Base-by-base conservation (phyloP, 116 monocot genomes). In the Iris pallida region DNA sequence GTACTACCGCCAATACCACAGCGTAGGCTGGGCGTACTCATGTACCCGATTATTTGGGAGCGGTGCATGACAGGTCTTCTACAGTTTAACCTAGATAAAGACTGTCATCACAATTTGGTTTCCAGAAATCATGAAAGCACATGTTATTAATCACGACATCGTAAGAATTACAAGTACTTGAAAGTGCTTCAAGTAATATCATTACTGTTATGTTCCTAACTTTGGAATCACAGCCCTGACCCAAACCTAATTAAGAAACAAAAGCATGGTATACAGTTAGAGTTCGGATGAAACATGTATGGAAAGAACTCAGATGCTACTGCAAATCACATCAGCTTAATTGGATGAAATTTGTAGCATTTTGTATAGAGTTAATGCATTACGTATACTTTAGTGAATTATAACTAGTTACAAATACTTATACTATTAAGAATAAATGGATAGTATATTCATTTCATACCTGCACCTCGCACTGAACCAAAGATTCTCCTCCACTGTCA, bases 401-500 rank as follows among this genome's bases (percentile, higher is more conserved):
- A 51, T 51, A 48, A 51, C 11, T 13, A 51, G 4, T 13, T 51
- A 51, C 49, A 51, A 51, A 51, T 51, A 51, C 7, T 2, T 51
- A 4, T 9, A 51, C 7, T 51, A 1, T 7, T 13, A 9, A 51
- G 13, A 51, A 51, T 51, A 51, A 9, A 51, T 51, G 49, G 30
- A 30, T 30, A 30, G 30, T 3, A 30, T 30, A 54, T 49, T 63
- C 16, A 66, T 42, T 68, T 46, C 47, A 69, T 90, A 93, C 98
- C 98, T 98, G 84, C 98, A 98, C 63, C 87, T 83, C 65, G 98
- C 98, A 57, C 93, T 98, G 71, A 98, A 98, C 98, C 93, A 98
- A 43, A 98, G 85, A 82, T 98, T 98, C 70, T 98, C 98, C 71
- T 98, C 90, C 42, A 98, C 98, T 8, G 98, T 98, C 80, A 98